Base-by-base conservation (phyloP, 2,329 filamentous ascomycete genomes). In the Penicillium decumbens region DNA sequence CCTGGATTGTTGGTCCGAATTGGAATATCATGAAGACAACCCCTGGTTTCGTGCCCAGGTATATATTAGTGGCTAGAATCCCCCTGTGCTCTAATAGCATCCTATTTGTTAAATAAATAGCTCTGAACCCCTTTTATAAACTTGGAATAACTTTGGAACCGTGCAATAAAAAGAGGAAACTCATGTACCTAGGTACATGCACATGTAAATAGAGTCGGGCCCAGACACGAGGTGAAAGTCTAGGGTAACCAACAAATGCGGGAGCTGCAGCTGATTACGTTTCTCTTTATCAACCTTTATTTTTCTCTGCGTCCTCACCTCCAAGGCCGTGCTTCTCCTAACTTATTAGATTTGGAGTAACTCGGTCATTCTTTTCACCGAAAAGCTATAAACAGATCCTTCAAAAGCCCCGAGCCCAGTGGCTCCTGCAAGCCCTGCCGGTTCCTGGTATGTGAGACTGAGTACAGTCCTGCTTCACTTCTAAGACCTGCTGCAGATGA, bases 401-500 rank as follows among this genome's bases (percentile, higher is more conserved):
- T 15, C 10, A 15, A 9, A 27, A 42, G n/a, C 10, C 10, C 8
- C 20, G 20, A 18, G 13, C 40, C 41, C 40, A 50, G 47, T 47
- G 52, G 38, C 47, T 53, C 20, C 41, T 53, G 29, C 41, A 41
- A 44, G 45, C 51, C 57, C 54, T 53, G 55, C 56, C 43, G 51
- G 51, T 50, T 41, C 44, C 42, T 58, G 58, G 53, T 54, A 61
- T 59, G 57, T 59, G 50, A 56, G 46, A 55, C 37, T 41, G 33
- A 39, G 27, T 25, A 38, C 38, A 43, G 39, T 18, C 49, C 47
- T 57, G 53, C 51, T 47, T 49, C 47, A 44, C 50, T 37, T 48
- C 40, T 43, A 45, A 49, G 41, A 45, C 43, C 42, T 41, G 45
- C 46, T 43, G 44, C 56, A 45, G 43, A 42, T 44, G 23, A 50